Conservation (phyloP, 768 basidiomycete species). For the Lactarius hatsudake region DNA sequence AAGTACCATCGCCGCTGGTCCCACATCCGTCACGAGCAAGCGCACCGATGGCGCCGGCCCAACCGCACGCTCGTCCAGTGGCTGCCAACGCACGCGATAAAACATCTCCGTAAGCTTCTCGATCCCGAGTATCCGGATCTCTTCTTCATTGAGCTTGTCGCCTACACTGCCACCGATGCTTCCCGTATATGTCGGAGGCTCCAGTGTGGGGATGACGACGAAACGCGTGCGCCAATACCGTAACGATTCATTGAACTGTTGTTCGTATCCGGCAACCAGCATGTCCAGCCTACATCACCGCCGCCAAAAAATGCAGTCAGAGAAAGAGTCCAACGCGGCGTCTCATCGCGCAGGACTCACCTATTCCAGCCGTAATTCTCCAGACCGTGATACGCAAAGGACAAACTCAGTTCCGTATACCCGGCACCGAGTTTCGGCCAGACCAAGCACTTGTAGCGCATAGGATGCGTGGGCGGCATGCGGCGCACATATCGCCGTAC, state of each 20-base stretch:
- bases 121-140: constrained; percentile 84
- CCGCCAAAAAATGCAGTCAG: constrained; percentile 5
- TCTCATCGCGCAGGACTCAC: constrained; percentile 39
- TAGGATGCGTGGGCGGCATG: constrained; percentile 58
- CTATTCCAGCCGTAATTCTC: constrained; percentile 88
- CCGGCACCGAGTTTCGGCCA: constrained; percentile 91
- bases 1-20: constrained; percentile 72
- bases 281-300: constrained; percentile 63
- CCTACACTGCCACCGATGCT: constrained; percentile 54
- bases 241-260: constrained; percentile 74
- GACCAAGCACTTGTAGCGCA: constrained; percentile 84
- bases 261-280: constrained; percentile 80
- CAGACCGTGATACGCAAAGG: constrained; percentile 73
- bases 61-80: constrained; percentile 50
- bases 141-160: constrained; percentile 81
- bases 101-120: constrained; percentile 90
- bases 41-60: constrained; percentile 58
- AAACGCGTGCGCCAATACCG: constrained; percentile 95
- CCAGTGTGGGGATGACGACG: constrained; percentile 83
- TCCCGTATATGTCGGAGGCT: constrained; percentile 48
- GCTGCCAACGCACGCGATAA: constrained; percentile 77
- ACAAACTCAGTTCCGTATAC: constrained; percentile 74
- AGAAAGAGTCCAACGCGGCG: neutral
- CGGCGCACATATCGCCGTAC: constrained; percentile 83
- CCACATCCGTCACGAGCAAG: constrained; percentile 81